Evolutionary conservation across 768 basidiomycete species (phyloP), one percentile per base, ranked within the genome.

Genomic region (Hypsizygus marmoreus): DNA sequence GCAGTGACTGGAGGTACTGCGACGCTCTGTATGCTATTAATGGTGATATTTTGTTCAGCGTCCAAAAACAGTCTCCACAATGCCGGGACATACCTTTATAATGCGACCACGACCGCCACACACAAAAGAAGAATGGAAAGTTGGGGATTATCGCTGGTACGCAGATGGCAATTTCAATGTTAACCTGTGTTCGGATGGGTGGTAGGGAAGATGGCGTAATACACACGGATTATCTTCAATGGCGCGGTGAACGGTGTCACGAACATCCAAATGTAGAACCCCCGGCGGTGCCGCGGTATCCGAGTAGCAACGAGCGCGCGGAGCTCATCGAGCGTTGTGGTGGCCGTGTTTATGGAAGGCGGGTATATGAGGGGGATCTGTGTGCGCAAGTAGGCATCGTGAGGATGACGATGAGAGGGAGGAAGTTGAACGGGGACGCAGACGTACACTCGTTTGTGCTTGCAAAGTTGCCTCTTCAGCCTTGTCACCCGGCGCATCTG

Each of bases 71-170:
- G 16, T n/a, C 12, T 19, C 4, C 33, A 6, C 17, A 12, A 13
- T 16, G 11, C 41, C 24, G 6, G 32, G 45, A 20, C 47, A 33
- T 46, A 88, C 88, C 88, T 76, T 74, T 79, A 61, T 85, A 91
- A 64, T 92, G 89, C 30, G 83, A 85, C 88, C 88, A 92, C 32
- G 87, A 82, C 33, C 89, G 75, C 89, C 89, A 92, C 8, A 74
- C 78, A 55, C 87, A 90, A 65, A 88, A 92, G 70, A 92, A 89
- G 62, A 92, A 85, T 0, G 89, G 89, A 16, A 92, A 64, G 61
- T 92, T 92, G 23, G 89, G 90, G 65, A 91, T 80, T 33, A 91
- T 60, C 19, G 89, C 89, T 91, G 47, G n/a, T n/a, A n/a, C n/a
- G n/a, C n/a, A n/a, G n/a, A n/a, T n/a, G n/a, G n/a, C n/a, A n/a